phyloP scores from a whole-genome alignment of 768 basidiomycete species.

The Boletus reticuloceps region DNA sequence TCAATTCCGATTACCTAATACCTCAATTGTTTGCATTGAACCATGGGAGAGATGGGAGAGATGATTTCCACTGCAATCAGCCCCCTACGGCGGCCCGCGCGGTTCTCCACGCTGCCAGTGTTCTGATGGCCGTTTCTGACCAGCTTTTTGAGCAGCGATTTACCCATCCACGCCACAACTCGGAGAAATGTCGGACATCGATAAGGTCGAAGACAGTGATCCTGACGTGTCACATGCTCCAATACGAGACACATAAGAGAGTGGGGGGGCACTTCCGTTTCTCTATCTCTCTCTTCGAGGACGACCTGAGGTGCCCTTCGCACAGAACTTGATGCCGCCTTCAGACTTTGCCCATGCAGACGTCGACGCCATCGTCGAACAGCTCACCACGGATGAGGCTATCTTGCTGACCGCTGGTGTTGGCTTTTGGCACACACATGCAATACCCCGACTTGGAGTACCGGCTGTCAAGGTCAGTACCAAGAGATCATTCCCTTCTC shows the following conservation, averaged over 20 bases:
- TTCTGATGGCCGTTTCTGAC: not conserved
- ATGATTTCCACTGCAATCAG: not conserved
- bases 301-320: not conserved
- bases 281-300: slow-evolving; percentile 9
- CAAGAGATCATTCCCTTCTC: slow-evolving; percentile 1
- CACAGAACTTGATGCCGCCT: slow-evolving; percentile 46
- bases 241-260: slow-evolving; percentile 4
- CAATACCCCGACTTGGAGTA: slow-evolving; percentile 61
- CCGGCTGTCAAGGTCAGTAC: slow-evolving; percentile 61
- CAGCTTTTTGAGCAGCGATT: not conserved
- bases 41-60: not conserved
- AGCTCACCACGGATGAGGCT: slow-evolving; percentile 71
- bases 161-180: not conserved
- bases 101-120: not conserved
- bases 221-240: slow-evolving; percentile 18
- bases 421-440: slow-evolving; percentile 75
- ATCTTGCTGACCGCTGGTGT: slow-evolving; percentile 71
- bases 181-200: slow-evolving; percentile 13
- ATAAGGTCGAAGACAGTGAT: not conserved
- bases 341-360: slow-evolving; percentile 68
- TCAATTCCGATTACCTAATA: slow-evolving; percentile 8
- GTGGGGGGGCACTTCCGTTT: not conserved
- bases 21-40: too few species aligned
- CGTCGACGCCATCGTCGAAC: slow-evolving; percentile 59
- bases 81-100: not conserved